These are phyloP conservation scores for Vitis amurensis DNA, from an alignment of 164 flowering plant species.

Conservation along the genomic window DNA sequence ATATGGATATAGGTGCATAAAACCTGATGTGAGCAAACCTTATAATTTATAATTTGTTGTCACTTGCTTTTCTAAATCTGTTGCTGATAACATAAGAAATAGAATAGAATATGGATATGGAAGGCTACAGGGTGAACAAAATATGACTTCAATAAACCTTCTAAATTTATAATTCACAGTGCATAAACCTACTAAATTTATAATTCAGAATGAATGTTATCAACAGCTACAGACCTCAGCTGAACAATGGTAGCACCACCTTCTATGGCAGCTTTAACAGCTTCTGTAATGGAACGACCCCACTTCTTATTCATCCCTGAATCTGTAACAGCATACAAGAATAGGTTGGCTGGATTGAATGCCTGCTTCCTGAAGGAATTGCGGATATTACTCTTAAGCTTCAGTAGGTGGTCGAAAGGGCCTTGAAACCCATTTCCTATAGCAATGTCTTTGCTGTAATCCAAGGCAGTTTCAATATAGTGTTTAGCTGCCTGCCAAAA, in stretches of 20 bases:
- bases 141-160: too few relatives aligned
- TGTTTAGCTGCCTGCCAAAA: conserved; percentile 74
- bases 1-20: too few relatives aligned
- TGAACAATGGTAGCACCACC: conserved; percentile 96
- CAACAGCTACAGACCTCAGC: conserved; percentile 58
- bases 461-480: conserved; percentile 71
- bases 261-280: conserved; percentile 83
- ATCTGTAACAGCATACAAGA: conserved; percentile 90
- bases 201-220: neutral
- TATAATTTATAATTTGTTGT: too few relatives aligned
- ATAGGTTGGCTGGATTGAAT: conserved; percentile 62
- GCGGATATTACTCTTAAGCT: conserved; percentile 38
- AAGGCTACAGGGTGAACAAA: too few relatives aligned
- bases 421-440: conserved; percentile 89
- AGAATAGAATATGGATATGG: too few relatives aligned
- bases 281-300: conserved; percentile 80
- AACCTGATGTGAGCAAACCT: too few relatives aligned
- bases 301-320: conserved; percentile 84
- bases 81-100: too few relatives aligned
- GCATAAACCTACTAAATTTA: too few relatives aligned
- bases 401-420: conserved; percentile 81
- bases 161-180: too few relatives aligned
- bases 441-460: conserved; percentile 73
- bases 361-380: conserved; percentile 15
- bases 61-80: too few relatives aligned